phyloP scores from a whole-genome alignment of 805 yeast species.

The Starmerella ratchasimensis region DNA sequence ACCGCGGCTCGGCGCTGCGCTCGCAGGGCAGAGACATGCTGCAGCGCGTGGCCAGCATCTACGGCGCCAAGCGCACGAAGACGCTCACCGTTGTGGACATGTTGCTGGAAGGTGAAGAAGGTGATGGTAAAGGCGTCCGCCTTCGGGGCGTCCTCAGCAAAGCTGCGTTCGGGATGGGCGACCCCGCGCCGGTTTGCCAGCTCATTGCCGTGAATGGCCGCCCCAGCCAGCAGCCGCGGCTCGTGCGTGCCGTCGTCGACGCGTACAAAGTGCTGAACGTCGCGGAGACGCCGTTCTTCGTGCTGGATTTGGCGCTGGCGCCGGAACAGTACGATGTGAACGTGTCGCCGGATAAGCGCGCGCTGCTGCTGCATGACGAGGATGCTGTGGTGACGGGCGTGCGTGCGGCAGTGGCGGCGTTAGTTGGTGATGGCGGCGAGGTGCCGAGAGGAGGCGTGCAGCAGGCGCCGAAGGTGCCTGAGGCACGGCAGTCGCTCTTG shows the following conservation, averaged over 20 bases:
- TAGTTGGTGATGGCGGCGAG: slow-evolving; percentile 38
- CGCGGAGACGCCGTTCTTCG: slow-evolving; percentile 57
- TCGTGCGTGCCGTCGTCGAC: slow-evolving; percentile 54
- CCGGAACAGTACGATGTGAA: slow-evolving; percentile 53
- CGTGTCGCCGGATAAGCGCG: slow-evolving; percentile 82
- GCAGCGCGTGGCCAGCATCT: slow-evolving; percentile 47
- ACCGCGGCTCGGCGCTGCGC: slow-evolving; percentile 9
- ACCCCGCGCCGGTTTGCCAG: slow-evolving; percentile 64
- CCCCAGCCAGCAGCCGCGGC: slow-evolving; percentile 48
- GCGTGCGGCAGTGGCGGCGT: slow-evolving; percentile 36
- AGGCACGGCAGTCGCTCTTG: slow-evolving; percentile 8
- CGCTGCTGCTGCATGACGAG: slow-evolving; percentile 57
- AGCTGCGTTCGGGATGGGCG: slow-evolving; percentile 65
- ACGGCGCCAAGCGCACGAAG: slow-evolving; percentile 51
- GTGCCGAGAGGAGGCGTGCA: slow-evolving; percentile 29
- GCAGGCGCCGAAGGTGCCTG: slow-evolving; percentile 5
- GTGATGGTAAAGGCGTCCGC: not conserved
- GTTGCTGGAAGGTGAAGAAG: not conserved
- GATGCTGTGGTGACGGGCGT: slow-evolving; percentile 41
- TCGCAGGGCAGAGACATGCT: slow-evolving; percentile 39
- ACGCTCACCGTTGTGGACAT: slow-evolving; percentile 43
- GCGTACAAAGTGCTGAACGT: slow-evolving; percentile 57
- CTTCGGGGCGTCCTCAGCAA: slow-evolving; percentile 54
- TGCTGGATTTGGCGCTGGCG: slow-evolving; percentile 45
- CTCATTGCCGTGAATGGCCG: slow-evolving; percentile 57